Conservation (phyloP, 441 rosid genomes). For the Bocquillonia castaneifolia region DNA sequence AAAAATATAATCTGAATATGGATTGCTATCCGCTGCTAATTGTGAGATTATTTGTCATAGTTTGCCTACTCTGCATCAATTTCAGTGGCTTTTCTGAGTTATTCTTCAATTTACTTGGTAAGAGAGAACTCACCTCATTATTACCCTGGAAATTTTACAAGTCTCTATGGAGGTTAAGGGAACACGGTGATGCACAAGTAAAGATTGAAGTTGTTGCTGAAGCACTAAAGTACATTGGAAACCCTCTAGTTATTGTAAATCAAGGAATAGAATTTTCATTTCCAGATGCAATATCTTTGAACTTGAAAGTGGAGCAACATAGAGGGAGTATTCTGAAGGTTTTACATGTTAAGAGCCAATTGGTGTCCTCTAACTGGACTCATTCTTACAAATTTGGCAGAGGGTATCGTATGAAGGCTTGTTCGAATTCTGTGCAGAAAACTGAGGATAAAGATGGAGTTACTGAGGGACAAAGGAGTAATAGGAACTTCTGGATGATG, state of each 20-base stretch:
- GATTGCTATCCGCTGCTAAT: slow-evolving; percentile 24
- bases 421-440: no score
- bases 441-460: background rate
- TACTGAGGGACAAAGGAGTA: background rate
- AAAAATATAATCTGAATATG: slow-evolving; percentile 8
- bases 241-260: slow-evolving; percentile 15
- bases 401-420: background rate
- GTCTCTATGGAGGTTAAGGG: slow-evolving; percentile 13
- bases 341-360: background rate
- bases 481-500: background rate
- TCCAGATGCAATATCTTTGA: slow-evolving; percentile 30
- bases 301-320: slow-evolving; percentile 25
- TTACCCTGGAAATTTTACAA: slow-evolving; percentile 31
- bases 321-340: slow-evolving; percentile 22
- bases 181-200: background rate
- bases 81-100: slow-evolving; percentile 15
- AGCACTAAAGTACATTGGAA: slow-evolving; percentile 21
- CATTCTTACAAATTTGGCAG: no score
- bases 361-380: background rate
- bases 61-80: slow-evolving; percentile 32
- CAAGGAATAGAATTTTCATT: background rate
- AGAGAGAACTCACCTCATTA: slow-evolving; percentile 10
- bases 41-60: slow-evolving; percentile 34
- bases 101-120: slow-evolving; percentile 22
- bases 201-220: slow-evolving; percentile 23